A percentile compares a stretch with the other conserved stretches of the same genome.
Conservation (phyloP, 2,329 filamentous ascomycete species). For the Trichoderma aggressivum region DNA sequence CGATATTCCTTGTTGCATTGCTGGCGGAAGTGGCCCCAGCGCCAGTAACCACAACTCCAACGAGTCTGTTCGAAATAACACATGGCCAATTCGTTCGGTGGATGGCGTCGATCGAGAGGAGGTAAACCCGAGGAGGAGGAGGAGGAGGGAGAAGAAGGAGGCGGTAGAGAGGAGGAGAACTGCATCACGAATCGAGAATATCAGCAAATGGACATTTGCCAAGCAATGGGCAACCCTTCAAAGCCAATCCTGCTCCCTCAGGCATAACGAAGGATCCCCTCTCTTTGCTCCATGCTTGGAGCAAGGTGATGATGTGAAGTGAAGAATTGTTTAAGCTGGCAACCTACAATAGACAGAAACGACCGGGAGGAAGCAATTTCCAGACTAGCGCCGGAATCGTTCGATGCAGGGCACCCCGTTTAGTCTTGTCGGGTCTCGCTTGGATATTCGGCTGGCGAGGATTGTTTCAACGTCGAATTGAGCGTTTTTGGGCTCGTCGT, state of each 20-base stretch:
- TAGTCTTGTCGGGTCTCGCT: constrained; percentile 14
- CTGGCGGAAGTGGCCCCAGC: constrained; percentile 89
- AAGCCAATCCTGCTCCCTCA: not conserved
- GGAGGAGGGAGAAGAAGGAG: not conserved
- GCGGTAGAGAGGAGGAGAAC: not conserved
- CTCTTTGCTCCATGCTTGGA: not conserved
- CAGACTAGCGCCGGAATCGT: constrained; percentile 19
- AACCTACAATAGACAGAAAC: constrained; percentile 16
- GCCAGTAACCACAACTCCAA: constrained; percentile 86
- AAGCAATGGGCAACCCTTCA: constrained; percentile 12
- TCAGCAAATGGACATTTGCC: constrained; percentile 22
- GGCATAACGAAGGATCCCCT: not conserved
- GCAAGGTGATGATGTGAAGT: not conserved
- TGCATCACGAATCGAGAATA: constrained; percentile 19
- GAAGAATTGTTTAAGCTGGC: not conserved
- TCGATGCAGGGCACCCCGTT: constrained; percentile 19
- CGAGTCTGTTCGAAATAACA: constrained; percentile 93
- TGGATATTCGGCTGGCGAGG: constrained; percentile 9
- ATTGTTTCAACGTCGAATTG: not conserved
- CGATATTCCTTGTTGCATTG: constrained; percentile 95
- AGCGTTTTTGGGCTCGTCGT: not conserved
- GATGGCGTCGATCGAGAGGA: constrained; percentile 15
- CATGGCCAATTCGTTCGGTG: constrained; percentile 53
- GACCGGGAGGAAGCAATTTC: constrained; percentile 6
- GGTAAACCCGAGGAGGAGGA: constrained; percentile 4